Base-by-base conservation (phyloP, 2,329 filamentous ascomycete species). In the Fusarium anthophilum region DNA sequence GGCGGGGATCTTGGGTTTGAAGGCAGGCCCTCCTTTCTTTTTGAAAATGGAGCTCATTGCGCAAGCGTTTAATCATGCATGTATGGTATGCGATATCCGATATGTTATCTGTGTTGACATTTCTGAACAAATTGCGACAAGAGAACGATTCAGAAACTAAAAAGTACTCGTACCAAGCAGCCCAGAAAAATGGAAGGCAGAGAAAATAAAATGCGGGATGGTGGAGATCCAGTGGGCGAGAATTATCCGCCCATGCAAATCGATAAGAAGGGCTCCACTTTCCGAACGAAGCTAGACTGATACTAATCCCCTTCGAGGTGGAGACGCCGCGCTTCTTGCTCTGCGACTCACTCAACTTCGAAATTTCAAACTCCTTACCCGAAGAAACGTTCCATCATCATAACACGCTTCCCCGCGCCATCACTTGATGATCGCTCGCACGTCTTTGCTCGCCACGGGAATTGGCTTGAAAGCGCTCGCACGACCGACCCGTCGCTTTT, bases 21-120 rank as follows among this genome's bases (percentile, higher is more conserved):
- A 94, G 83, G 86, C 86, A 66, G 87, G 84, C 76, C 87, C 86
- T 78, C 85, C 87, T 76, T 87, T 85, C 83, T 93, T 93, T 84
- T 93, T 93, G 82, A 92, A 87, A 84, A 92, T 92, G 69, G 87
- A 88, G 83, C 88, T 90, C 86, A 93, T 92, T 76, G 83, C 86
- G 83, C 66, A 48, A 28, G 64, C 63, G 44, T 35, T 22, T 24
- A 32, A 39, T 51, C 39, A 54, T 64, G 63, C 71, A 77, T 75
- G 38, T 66, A 65, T 51, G 38, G 57, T 57, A 59, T 62, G 61
- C 53, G 61, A 65, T 56, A 68, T 44, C 41, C 45, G 30, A 53
- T 65, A 55, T 47, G 55, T 57, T 66, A 47, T 47, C 57, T 56
- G 53, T 54, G 56, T 63, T 76, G 65, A 73, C 74, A 78, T 78